Evolutionary conservation across 2,329 filamentous ascomycete genomes (phyloP).

Genomic region (Alternaria gansuensis): DNA sequence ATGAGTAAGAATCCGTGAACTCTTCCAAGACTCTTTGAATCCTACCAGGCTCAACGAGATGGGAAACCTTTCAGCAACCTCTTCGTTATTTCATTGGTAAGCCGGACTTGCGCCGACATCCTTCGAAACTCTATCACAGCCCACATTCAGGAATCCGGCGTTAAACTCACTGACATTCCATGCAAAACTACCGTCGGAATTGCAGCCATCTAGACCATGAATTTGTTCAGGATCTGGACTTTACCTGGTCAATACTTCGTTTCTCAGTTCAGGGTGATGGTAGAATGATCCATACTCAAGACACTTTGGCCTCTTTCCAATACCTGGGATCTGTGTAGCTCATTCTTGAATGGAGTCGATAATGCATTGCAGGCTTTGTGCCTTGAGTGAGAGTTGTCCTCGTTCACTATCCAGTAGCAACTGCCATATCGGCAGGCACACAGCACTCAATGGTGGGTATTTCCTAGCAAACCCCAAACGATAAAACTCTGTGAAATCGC

Average conservation of each 20-base stretch:
- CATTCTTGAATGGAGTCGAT: background rate
- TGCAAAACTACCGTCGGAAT: background rate
- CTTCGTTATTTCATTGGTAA: background rate
- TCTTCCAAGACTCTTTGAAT: background rate
- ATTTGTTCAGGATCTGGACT: background rate
- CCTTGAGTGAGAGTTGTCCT: background rate
- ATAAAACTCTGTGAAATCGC: background rate
- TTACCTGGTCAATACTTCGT: background rate
- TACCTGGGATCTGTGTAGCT: fast-evolving
- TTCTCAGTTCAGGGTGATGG: background rate
- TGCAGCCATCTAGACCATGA: no score
- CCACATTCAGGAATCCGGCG: background rate
- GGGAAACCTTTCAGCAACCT: background rate
- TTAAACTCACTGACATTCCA: background rate
- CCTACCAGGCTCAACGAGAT: background rate
- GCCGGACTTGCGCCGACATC: background rate
- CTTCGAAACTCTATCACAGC: background rate
- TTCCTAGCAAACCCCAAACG: background rate
- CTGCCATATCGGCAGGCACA: background rate
- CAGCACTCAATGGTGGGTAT: background rate
- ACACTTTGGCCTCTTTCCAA: background rate
- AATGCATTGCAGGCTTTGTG: background rate
- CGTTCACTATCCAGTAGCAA: background rate
- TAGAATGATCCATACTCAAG: fast-evolving
- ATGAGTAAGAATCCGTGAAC: background rate